Evolutionary conservation across 2,329 filamentous ascomycete genomes (phyloP), one percentile per base, ranked within the genome.

Genomic region (Microdochium nivale): DNA sequence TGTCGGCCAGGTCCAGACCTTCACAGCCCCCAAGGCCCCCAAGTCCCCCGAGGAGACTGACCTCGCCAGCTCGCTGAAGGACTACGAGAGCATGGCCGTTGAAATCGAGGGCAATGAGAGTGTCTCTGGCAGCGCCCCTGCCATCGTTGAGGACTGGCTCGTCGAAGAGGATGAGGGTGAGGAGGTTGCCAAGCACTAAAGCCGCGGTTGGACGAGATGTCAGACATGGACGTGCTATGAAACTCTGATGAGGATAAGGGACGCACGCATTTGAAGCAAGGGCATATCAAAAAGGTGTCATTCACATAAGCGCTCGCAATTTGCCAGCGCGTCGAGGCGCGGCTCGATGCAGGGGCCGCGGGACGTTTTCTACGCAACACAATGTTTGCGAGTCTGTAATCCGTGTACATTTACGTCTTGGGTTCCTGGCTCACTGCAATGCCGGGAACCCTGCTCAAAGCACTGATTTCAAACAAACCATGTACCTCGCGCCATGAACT

Each of bases 31-130:
- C 64, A 84, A 87, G 71, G 73, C 90, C 53, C 92, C 94, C 66
- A 74, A 80, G 68, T 95, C 90, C 33, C 94, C 94, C 68, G 94
- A 97, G 75, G 92, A 97, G 81, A 76, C 86, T 73, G 88, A 96
- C 74, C 87, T 99, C 58, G 90, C 91, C 68, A 87, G 81, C 72
- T 92, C 89, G 72, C 77, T 99, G 70, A 87, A 94, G 78, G 86
- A 90, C 69, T 99, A 99, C 81, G 92, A 97, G 82, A 81, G 76
- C 69, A 90, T 95, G 80, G 81, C 86, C 63, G 91, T 96, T 61
- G 94, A 99, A 75, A 86, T 97, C 59, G 92, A 97, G 79, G 92
- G 92, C 60, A 83, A 89, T 72, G 82, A 87, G 60, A 76, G 79
- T 61, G 70, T 74, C 55, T 79, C 79, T 58, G 78, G 82, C 69